These are phyloP conservation scores for Elsinoe batatas DNA, from an alignment of 2,329 filamentous ascomycete species.

Conservation along the genomic window DNA sequence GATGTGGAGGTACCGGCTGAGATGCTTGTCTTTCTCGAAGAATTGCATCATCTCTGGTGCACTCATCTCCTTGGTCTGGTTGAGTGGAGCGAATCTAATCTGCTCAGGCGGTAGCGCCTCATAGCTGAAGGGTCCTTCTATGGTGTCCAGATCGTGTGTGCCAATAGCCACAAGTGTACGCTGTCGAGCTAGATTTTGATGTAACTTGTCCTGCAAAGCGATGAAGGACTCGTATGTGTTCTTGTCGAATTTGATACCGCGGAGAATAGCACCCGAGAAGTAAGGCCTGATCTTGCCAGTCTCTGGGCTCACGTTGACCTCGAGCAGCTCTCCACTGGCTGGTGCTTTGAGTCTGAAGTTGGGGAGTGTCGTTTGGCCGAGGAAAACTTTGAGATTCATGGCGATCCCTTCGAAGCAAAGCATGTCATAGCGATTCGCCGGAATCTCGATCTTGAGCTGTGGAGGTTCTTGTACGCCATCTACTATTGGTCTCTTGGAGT, in stretches of 20 bases:
- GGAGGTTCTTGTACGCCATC: conserved; percentile 76
- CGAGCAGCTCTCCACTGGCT: conserved; percentile 62
- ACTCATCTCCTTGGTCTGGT: conserved; percentile 82
- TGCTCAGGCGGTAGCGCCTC: conserved; percentile 85
- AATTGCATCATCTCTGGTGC: conserved; percentile 84
- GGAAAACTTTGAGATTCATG: conserved; percentile 92
- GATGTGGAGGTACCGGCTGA: conserved; percentile 85
- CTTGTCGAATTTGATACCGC: conserved; percentile 84
- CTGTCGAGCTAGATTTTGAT: conserved; percentile 89
- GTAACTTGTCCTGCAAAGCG: conserved; percentile 90
- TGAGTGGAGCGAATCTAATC: conserved; percentile 82
- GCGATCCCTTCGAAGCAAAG: conserved; percentile 95
- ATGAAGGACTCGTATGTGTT: conserved; percentile 96
- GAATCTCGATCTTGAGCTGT: conserved; percentile 96
- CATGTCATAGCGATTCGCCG: conserved; percentile 89
- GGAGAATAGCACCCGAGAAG: conserved; percentile 78
- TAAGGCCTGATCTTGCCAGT: conserved; percentile 76
- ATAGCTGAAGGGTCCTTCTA: conserved; percentile 93
- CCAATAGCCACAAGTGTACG: conserved; percentile 93
- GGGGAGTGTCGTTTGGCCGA: conserved; percentile 63
- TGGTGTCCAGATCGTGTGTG: conserved; percentile 88
- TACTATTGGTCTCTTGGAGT: conserved; percentile 61
- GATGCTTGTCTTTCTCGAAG: conserved; percentile 87
- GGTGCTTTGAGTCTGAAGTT: conserved; percentile 70
- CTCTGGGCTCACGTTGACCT: conserved; percentile 66